phyloP scores from a whole-genome alignment of 2,329 filamentous ascomycete genomes.

The Talaromyces sp. region DNA sequence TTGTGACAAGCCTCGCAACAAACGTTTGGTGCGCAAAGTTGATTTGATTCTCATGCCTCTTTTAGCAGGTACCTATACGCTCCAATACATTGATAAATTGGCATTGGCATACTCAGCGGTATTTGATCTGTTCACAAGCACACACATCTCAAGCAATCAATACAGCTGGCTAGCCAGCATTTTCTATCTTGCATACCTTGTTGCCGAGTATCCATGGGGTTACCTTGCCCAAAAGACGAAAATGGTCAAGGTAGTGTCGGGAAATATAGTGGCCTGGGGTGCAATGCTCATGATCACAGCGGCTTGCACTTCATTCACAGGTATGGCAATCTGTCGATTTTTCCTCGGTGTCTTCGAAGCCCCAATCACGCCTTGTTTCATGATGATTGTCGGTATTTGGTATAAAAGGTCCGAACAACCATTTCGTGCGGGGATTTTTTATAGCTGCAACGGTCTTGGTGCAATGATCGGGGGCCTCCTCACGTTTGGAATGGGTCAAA shows the following conservation, averaged over 20 bases:
- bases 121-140: slow-evolving; percentile 53
- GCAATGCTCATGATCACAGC: slow-evolving; percentile 48
- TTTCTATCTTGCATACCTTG: slow-evolving; percentile 53
- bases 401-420: slow-evolving; percentile 58
- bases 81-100: slow-evolving; percentile 59
- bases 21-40: slow-evolving; percentile 39
- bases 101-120: slow-evolving; percentile 55
- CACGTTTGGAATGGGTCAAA: slow-evolving; percentile 39
- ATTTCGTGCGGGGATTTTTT: slow-evolving; percentile 50
- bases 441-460: slow-evolving; percentile 28
- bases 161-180: slow-evolving; percentile 54
- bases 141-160: slow-evolving; percentile 42
- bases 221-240: slow-evolving; percentile 47
- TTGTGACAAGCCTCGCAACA: background rate
- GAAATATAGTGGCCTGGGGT: slow-evolving; percentile 49
- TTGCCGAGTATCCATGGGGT: slow-evolving; percentile 41
- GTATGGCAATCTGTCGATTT: slow-evolving; percentile 52
- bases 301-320: slow-evolving; percentile 48
- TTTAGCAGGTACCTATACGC: slow-evolving; percentile 38
- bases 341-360: slow-evolving; percentile 56
- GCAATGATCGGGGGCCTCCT: slow-evolving; percentile 47
- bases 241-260: slow-evolving; percentile 49
- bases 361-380: slow-evolving; percentile 54
- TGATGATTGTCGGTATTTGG: slow-evolving; percentile 57
- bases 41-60: slow-evolving; percentile 53